Evolutionary conservation across 78 protist genomes (phyloP), one percentile per base, ranked within the genome.

Genomic region (Trichosphaerium sp.): DNA sequence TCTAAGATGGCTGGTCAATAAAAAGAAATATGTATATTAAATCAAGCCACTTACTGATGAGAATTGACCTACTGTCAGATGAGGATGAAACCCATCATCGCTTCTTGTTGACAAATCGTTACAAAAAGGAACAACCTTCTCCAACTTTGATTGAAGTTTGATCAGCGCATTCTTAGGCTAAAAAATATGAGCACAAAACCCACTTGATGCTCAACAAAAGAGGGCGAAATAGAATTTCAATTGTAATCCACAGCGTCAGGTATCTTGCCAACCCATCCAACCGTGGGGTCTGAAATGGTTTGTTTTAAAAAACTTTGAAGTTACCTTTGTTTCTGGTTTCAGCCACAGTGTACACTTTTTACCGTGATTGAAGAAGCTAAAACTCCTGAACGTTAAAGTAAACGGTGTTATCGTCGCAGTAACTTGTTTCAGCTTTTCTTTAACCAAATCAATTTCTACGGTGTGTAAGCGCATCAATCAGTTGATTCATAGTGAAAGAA

Each of bases 291-390:
- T n/a, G n/a, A n/a, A n/a, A n/a, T n/a, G n/a, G n/a, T n/a, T n/a
- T n/a, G n/a, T n/a, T n/a, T n/a, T n/a, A n/a, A n/a, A n/a, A n/a
- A n/a, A n/a, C n/a, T n/a, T n/a, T n/a, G n/a, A 47, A 21, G 51
- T 47, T 21, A n/a, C 83, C 1, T 66, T 66, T 2, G 83, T 65
- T 37, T 52, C 64, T 0, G 83, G 83, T 66, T 39, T 58, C 62
- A 67, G 28, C 83, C 83, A 76, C 31, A 76, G 31, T 0, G 68
- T 74, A 57, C 48, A 75, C 7, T 26, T 67, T 18, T 23, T 25
- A 18, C 83, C 83, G 68, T 76, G 83, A 48, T 76, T 26, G 51
- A 76, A 76, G 62, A 60, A 67, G 35, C 72, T 59, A 29, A 68
- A 41, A 10, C 68, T 74, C 21, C 34, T 59, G 15, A 67, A 76